phyloP scores from a whole-genome alignment of 2,329 filamentous ascomycete species.

The Erysiphe pulchra region DNA sequence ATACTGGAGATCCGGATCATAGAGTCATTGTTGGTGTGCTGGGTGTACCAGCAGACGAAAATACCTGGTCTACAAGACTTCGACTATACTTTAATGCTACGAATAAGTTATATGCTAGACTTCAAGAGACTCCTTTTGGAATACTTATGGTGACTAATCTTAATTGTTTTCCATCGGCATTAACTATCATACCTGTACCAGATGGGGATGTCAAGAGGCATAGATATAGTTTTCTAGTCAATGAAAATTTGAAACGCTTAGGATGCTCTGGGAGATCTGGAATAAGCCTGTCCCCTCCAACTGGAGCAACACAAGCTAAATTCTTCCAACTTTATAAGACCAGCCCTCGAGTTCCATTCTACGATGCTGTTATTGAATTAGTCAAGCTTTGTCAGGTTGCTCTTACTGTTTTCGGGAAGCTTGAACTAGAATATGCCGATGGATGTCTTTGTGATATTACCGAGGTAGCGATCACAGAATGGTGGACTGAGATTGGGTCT shows the following conservation, averaged over 20 bases:
- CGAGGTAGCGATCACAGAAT: constrained; percentile 69
- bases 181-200: constrained; percentile 78
- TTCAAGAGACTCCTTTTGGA: constrained; percentile 58
- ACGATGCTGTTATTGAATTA: constrained; percentile 59
- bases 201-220: constrained; percentile 64
- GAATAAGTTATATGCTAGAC: constrained; percentile 60
- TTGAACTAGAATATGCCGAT: constrained; percentile 74
- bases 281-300: constrained; percentile 53
- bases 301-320: constrained; percentile 63
- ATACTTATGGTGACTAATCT: constrained; percentile 86
- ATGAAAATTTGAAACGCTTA: constrained; percentile 76
- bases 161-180: constrained; percentile 68
- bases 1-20: constrained; percentile 66
- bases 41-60: constrained; percentile 57
- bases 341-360: constrained; percentile 56
- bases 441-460: constrained; percentile 83
- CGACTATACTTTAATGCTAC: constrained; percentile 69
- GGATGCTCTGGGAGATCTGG: constrained; percentile 80
- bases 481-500: constrained; percentile 85
- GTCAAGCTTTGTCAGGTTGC: constrained; percentile 82
- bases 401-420: constrained; percentile 62
- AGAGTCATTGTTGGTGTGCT: constrained; percentile 57
- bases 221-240: constrained; percentile 68
- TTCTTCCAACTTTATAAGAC: constrained; percentile 79
- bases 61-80: constrained; percentile 52